Percentiles rank a stretch among this genome's conserved stretches.
These are phyloP conservation scores for Papiliotrema fonsecae DNA, from an alignment of 1,284 basidiomycete genomes.

Conservation along the genomic window DNA sequence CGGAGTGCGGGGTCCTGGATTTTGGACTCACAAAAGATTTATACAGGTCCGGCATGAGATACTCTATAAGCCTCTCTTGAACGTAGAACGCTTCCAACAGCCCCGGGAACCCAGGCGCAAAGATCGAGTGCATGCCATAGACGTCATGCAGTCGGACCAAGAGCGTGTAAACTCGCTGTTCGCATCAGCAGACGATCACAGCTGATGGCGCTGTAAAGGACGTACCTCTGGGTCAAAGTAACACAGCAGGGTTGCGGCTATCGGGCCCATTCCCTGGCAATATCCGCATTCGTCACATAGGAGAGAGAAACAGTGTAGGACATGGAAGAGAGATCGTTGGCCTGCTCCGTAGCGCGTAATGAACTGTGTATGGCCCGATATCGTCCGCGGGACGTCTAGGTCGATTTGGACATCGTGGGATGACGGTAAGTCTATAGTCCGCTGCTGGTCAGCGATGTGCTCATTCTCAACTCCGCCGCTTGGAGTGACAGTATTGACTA, in stretches of 20 bases:
- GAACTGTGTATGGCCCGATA: slow-evolving; percentile 91
- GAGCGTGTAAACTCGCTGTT: slow-evolving; percentile 68
- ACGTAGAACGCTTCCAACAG: slow-evolving; percentile 90
- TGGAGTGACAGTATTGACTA: too few relatives aligned
- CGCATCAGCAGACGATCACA: too few relatives aligned
- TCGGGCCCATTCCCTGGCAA: slow-evolving; percentile 98
- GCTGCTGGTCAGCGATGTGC: neutral
- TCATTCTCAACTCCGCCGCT: too few relatives aligned
- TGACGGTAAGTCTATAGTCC: slow-evolving; percentile 65
- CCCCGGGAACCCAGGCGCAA: slow-evolving; percentile 92
- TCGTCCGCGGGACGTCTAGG: slow-evolving; percentile 93
- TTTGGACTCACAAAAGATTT: slow-evolving; percentile 59
- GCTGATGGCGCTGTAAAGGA: neutral
- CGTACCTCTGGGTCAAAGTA: slow-evolving; percentile 78
- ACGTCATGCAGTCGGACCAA: slow-evolving; percentile 79
- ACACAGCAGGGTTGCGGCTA: slow-evolving; percentile 88
- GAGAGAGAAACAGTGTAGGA: slow-evolving; percentile 86
- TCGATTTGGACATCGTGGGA: slow-evolving; percentile 96
- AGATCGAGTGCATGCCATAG: slow-evolving; percentile 85
- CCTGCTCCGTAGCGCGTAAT: slow-evolving; percentile 92
- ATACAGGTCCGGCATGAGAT: slow-evolving; percentile 83
- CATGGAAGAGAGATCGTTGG: slow-evolving; percentile 89
- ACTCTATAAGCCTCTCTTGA: slow-evolving; percentile 79
- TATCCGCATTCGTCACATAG: slow-evolving; percentile 86
- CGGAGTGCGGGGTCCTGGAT: neutral